Evolutionary conservation across 495 filamentous ascomycete species (phyloP).

Genomic region (Letharia columbiana): DNA sequence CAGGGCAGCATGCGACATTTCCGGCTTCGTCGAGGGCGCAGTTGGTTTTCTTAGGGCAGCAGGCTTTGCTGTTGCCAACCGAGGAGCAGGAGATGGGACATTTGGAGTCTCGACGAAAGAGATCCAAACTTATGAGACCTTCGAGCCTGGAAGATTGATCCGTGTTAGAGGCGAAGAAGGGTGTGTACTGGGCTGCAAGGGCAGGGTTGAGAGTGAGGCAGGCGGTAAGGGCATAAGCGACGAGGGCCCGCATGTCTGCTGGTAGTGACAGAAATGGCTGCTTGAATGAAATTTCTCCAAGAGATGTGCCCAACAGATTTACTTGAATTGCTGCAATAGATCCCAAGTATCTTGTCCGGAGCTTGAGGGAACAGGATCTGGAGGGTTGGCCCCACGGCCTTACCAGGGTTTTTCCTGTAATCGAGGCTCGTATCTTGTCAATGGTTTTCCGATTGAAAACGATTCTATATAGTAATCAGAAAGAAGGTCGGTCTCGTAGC

Average conservation of each 20-base stretch:
- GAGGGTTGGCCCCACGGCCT: constrained; percentile 5
- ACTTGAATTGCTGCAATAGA: background rate
- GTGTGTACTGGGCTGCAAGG: constrained; percentile 16
- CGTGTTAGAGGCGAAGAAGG: constrained; percentile 11
- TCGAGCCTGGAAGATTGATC: background rate
- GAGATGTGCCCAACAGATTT: background rate
- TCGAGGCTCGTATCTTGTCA: background rate
- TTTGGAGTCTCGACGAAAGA: constrained; percentile 23
- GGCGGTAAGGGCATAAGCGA: background rate
- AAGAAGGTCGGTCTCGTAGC: background rate
- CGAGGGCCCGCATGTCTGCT: background rate
- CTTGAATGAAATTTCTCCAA: background rate
- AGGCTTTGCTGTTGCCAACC: constrained; percentile 31
- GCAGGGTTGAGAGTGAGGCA: constrained; percentile 1
- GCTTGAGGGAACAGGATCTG: background rate
- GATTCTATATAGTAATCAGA: background rate
- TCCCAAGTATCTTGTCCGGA: background rate
- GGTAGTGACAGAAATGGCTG: background rate
- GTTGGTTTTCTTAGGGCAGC: constrained; percentile 44
- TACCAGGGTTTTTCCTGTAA: background rate
- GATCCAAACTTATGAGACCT: constrained; percentile 12
- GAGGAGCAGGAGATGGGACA: constrained; percentile 18
- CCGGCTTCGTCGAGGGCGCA: constrained; percentile 51
- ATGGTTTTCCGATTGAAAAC: background rate
- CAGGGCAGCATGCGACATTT: constrained; percentile 60